phyloP scores from a whole-genome alignment of 2,329 filamentous ascomycete species.

The Ascochyta fabae region DNA sequence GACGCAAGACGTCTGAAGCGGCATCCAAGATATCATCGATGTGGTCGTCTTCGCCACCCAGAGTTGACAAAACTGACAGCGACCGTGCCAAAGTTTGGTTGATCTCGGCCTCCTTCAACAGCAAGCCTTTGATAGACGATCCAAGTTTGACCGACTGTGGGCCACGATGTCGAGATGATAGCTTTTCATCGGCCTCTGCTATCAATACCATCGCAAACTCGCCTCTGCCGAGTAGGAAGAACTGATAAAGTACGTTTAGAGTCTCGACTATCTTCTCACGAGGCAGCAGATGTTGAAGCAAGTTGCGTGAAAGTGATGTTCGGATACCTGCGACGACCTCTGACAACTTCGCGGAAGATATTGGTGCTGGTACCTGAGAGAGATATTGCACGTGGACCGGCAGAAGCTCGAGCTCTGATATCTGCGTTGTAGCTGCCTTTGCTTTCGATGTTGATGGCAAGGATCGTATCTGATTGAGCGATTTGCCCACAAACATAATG shows the following conservation, averaged over 20 bases:
- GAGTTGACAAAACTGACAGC: conserved; percentile 78
- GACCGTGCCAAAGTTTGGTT: conserved; percentile 76
- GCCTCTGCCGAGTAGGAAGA: conserved; percentile 84
- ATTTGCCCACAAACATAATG: conserved; percentile 89
- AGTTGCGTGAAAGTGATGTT: conserved; percentile 80
- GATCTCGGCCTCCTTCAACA: conserved; percentile 87
- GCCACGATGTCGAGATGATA: conserved; percentile 71
- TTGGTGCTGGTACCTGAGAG: conserved; percentile 72
- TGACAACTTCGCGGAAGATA: conserved; percentile 74
- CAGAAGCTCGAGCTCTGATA: conserved; percentile 64
- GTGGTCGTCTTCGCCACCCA: conserved; percentile 78
- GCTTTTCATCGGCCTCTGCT: conserved; percentile 80
- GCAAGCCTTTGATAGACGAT: conserved; percentile 66
- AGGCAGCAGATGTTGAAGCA: conserved; percentile 81
- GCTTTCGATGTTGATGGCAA: conserved; percentile 39
- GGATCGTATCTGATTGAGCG: conserved; percentile 78
- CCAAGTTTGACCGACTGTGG: conserved; percentile 48
- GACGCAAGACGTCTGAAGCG: conserved; percentile 75
- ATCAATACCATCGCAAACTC: conserved; percentile 91
- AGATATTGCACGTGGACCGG: conserved; percentile 73
- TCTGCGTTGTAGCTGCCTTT: conserved; percentile 32
- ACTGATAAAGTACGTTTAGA: conserved; percentile 79
- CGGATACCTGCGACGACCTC: conserved; percentile 77
- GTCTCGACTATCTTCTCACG: conserved; percentile 77
- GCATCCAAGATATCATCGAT: conserved; percentile 79